Base-by-base conservation (phyloP, 768 basidiomycete genomes). In the Suillus weaverae region DNA sequence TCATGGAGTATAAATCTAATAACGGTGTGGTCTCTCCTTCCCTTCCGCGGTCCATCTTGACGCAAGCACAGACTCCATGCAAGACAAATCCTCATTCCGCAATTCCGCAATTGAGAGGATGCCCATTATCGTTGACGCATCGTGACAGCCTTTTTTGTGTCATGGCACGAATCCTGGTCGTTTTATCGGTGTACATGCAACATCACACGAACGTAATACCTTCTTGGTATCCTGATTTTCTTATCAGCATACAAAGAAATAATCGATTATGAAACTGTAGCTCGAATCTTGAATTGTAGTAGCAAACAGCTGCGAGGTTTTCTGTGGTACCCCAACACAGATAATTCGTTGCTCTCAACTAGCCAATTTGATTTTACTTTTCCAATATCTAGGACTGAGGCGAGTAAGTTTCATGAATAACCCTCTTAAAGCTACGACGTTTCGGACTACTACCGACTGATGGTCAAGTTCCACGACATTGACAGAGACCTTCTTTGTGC, bases 1-100 rank as follows among this genome's bases (percentile, higher is more conserved):
- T 89, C 66, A 92, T 97, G 88, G 95, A 98, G 74, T 98, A 97
- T 77, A 96, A 97, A 75, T 91, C 94, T 11, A 97, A 97, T 77
- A 94, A 91, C 66, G 92, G 92, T 90, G 64, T 50, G 84, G 30
- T 62, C 60, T 5, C 57, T 44, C 56, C 56, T 22, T 41, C 1
- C 7, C 35, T 46, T 30, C 9, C 18, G 13, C 11, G 36, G 36
- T 16, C 13, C 6, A 22, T 57, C 22, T 18, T 59, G 8, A 22
- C 18, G n/a, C 38, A 62, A 50, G 22, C 59, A 22, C 70, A 94
- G 92, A 94, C 77, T 94, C 92, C 56, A 90, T 94, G 85, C 91
- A 91, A 70, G 93, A 94, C 79, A 91, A 87, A 70, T 93, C 91
- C 39, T 92, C 89, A 70, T 94, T 94, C 79, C 85, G 92, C 41